Evolutionary conservation across 176 grass and related monocot species (phyloP).

Genomic region (Hordeum marinum): DNA sequence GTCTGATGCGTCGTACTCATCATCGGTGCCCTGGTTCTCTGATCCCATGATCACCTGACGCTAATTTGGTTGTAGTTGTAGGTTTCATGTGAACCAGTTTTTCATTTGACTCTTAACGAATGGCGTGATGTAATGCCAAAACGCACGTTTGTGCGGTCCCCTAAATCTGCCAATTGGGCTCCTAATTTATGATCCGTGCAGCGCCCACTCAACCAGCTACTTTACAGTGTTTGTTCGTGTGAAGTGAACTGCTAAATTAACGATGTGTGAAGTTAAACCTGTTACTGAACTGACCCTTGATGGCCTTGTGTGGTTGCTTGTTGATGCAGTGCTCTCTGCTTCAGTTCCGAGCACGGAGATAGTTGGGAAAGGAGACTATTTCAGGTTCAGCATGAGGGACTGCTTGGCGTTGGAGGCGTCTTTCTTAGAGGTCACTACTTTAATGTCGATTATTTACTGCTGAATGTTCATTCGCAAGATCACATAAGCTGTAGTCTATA

Average conservation of each 20-base stretch:
- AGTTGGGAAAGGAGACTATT: conserved; percentile 94
- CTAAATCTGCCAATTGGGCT: background rate
- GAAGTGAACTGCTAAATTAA: background rate
- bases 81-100: background rate
- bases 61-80: background rate
- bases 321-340: conserved; percentile 64
- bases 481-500: background rate
- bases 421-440: conserved; percentile 74
- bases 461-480: background rate
- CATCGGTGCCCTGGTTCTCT: background rate
- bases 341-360: conserved; percentile 78
- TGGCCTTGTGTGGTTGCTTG: background rate
- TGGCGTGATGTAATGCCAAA: background rate
- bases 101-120: background rate
- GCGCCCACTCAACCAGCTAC: background rate
- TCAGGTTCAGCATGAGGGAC: conserved; percentile 90
- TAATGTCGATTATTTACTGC: background rate
- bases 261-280: background rate
- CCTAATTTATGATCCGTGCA: background rate
- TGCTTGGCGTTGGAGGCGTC: conserved; percentile 87
- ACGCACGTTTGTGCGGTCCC: background rate
- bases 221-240: background rate
- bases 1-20: background rate
- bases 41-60: background rate
- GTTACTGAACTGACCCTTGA: background rate